These are phyloP conservation scores for Yarrowia keelungensis DNA, from an alignment of 805 yeast genomes.

Conservation along the genomic window DNA sequence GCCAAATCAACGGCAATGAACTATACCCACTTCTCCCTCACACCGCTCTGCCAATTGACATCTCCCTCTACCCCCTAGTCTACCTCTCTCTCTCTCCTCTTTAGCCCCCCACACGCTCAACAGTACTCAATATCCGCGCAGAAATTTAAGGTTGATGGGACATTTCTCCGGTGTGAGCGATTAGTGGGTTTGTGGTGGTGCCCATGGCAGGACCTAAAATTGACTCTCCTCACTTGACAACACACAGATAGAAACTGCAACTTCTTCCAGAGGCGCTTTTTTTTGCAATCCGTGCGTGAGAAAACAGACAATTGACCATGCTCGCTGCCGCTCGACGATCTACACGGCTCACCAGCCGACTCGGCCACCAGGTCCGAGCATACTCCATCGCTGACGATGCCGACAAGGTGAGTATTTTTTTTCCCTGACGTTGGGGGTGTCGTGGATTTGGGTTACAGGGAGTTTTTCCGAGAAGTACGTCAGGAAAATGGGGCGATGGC, in stretches of 20 bases:
- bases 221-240: slow-evolving; percentile 38
- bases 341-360: slow-evolving; percentile 38
- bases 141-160: slow-evolving; percentile 30
- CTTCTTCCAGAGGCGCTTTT: slow-evolving; percentile 34
- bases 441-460: slow-evolving; percentile 39
- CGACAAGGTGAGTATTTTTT: slow-evolving; percentile 39
- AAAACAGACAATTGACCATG: slow-evolving; percentile 38
- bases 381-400: slow-evolving; percentile 39
- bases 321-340: slow-evolving; percentile 37
- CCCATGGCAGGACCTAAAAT: slow-evolving; percentile 29
- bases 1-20: no score
- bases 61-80: no score
- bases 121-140: slow-evolving; percentile 38
- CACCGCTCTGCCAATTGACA: no score
- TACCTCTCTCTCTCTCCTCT: not conserved
- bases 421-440: slow-evolving; percentile 26
- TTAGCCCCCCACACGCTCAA: slow-evolving; percentile 33
- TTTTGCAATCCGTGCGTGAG: slow-evolving; percentile 21
- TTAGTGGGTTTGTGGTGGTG: slow-evolving; percentile 35
- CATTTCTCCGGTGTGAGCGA: slow-evolving; percentile 39
- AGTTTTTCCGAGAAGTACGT: slow-evolving; percentile 34
- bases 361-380: slow-evolving; percentile 26
- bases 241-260: slow-evolving; percentile 36
- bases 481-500: not conserved
- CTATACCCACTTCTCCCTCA: not conserved